Evolutionary conservation across 495 filamentous ascomycete species (phyloP).

Genomic region (Talaromyces borbonicus): DNA sequence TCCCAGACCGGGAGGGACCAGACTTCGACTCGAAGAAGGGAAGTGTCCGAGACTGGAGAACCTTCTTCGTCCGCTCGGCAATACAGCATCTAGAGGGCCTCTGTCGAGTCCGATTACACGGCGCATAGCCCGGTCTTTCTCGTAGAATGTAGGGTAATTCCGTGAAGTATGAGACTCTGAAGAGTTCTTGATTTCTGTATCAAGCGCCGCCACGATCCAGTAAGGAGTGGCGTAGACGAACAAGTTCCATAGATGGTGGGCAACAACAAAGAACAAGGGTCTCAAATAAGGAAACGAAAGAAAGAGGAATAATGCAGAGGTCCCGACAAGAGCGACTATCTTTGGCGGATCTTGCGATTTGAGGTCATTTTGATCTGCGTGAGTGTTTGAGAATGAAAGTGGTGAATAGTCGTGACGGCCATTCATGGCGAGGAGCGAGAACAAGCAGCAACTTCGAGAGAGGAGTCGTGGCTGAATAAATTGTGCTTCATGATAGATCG

Average conservation of each 20-base stretch:
- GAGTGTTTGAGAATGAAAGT: slow-evolving; percentile 9
- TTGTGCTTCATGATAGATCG: neutral
- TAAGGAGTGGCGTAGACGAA: slow-evolving; percentile 53
- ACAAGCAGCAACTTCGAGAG: neutral
- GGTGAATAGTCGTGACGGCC: slow-evolving; percentile 24
- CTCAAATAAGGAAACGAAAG: slow-evolving; percentile 22
- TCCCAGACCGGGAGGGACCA: slow-evolving; percentile 63
- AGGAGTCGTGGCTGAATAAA: neutral
- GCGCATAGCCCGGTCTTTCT: slow-evolving; percentile 59
- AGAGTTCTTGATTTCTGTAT: slow-evolving; percentile 26
- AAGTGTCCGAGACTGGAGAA: slow-evolving; percentile 33
- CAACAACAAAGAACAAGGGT: slow-evolving; percentile 19
- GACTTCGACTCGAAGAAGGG: slow-evolving; percentile 27
- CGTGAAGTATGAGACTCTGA: slow-evolving; percentile 14
- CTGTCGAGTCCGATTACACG: slow-evolving; percentile 57
- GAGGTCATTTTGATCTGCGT: slow-evolving; percentile 27
- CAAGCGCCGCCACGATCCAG: slow-evolving; percentile 48
- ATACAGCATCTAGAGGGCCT: slow-evolving; percentile 36
- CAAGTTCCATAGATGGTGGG: slow-evolving; percentile 45
- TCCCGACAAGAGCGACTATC: slow-evolving; percentile 17
- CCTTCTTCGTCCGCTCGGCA: slow-evolving; percentile 34
- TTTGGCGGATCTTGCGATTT: slow-evolving; percentile 18
- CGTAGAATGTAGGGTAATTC: slow-evolving; percentile 15
- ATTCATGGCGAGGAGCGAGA: slow-evolving; percentile 29
- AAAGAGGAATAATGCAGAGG: slow-evolving; percentile 16